A percentile compares a stretch with the other conserved stretches of the same genome.
Conservation (phyloP, 805 yeast genomes). For the Saccharomycopsis schoenii region DNA sequence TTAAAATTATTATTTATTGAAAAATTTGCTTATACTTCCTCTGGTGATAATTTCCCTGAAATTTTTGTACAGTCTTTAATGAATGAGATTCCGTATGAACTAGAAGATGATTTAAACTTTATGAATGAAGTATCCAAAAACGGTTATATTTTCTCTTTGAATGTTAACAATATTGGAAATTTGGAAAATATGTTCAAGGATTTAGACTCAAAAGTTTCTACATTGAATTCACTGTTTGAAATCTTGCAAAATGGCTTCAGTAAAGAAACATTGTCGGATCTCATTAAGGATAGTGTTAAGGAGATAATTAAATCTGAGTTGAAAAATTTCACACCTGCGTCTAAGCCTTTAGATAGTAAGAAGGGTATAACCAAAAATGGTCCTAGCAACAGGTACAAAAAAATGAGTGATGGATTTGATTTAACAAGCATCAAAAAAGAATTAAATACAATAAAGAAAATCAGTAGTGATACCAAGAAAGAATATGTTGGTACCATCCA, state of each 20-base stretch:
- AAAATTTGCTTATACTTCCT: constrained; percentile 77
- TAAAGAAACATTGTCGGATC: neutral
- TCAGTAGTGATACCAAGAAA: constrained; percentile 37
- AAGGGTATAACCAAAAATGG: neutral
- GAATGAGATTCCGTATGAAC: constrained; percentile 59
- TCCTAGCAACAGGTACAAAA: neutral
- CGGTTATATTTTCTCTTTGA: constrained; percentile 52
- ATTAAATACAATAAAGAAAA: constrained; percentile 46
- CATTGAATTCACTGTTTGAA: constrained; percentile 21
- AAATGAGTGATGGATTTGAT: neutral
- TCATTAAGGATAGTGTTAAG: neutral
- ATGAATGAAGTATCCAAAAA: constrained; percentile 43
- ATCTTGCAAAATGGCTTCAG: neutral
- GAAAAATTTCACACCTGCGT: neutral
- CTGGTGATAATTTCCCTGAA: constrained; percentile 62
- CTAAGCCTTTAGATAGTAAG: neutral
- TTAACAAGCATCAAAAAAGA: constrained; percentile 30
- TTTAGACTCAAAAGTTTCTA: constrained; percentile 20
- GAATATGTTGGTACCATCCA: constrained; percentile 34
- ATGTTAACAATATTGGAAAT: constrained; percentile 32
- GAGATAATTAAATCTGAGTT: neutral
- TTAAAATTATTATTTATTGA: constrained; percentile 72
- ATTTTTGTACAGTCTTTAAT: constrained; percentile 59
- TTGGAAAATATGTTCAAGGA: constrained; percentile 14
- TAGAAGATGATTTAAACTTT: constrained; percentile 48